phyloP scores from a whole-genome alignment of 2,329 filamentous ascomycete genomes.

The Neonectria hederae region DNA sequence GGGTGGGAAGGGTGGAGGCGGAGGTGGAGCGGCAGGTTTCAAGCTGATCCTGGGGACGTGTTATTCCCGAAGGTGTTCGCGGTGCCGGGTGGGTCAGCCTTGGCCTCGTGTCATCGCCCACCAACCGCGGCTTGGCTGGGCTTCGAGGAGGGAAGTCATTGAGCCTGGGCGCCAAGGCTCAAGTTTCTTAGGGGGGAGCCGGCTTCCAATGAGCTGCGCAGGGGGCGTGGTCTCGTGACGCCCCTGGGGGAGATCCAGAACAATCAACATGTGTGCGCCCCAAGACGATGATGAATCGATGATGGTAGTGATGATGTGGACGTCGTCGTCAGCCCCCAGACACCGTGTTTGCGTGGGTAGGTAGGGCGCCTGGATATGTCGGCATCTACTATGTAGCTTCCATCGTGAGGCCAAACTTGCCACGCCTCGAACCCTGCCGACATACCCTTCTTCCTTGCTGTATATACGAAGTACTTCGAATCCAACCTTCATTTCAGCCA shows the following conservation, averaged over 20 bases:
- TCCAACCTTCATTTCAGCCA: too few species aligned
- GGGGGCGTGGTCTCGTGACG: constrained; percentile 11
- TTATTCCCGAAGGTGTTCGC: constrained; percentile 44
- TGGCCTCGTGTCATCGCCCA: constrained; percentile 22
- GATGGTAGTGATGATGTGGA: constrained; percentile 18
- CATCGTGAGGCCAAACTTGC: not conserved
- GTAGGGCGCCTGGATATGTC: constrained; percentile 40
- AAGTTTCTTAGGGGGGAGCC: constrained; percentile 3
- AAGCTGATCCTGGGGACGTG: constrained; percentile 37
- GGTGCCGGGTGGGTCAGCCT: constrained; percentile 37
- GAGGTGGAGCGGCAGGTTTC: constrained; percentile 20
- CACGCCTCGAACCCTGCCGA: constrained; percentile 1
- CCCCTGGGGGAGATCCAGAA: not conserved
- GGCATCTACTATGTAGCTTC: constrained; percentile 39
- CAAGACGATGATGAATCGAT: not conserved
- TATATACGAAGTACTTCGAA: too few species aligned
- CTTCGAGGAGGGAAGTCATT: constrained; percentile 14
- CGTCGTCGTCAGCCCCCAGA: constrained; percentile 29
- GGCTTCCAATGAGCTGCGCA: not conserved
- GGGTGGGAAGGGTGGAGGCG: not conserved
- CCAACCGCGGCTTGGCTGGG: constrained; percentile 23
- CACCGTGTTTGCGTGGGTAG: too few species aligned
- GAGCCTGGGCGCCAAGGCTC: constrained; percentile 30
- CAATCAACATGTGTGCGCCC: too few species aligned
- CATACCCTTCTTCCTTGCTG: not conserved